Evolutionary conservation across 2,329 filamentous ascomycete genomes (phyloP).

Genomic region (Geosmithia putterillii): DNA sequence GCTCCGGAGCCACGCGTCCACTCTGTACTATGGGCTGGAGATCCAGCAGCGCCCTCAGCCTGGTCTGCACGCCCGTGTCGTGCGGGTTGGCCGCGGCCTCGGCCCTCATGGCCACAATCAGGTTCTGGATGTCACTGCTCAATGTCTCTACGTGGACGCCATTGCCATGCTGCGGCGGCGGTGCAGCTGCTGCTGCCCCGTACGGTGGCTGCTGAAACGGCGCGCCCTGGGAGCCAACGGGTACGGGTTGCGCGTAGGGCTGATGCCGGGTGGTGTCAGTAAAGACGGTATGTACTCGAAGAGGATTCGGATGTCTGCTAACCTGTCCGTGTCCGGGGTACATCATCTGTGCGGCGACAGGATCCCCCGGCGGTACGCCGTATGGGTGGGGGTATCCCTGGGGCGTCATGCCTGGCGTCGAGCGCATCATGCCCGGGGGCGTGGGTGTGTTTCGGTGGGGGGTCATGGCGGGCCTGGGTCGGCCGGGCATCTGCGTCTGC

Average conservation of each 20-base stretch:
- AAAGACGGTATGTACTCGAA: background rate
- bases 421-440: constrained; percentile 39
- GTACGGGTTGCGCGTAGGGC: constrained; percentile 18
- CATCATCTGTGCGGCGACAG: constrained; percentile 9
- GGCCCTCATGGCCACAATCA: constrained; percentile 61
- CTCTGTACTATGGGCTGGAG: constrained; percentile 63
- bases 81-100: constrained; percentile 66
- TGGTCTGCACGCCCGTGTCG: constrained; percentile 64
- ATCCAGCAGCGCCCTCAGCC: constrained; percentile 74
- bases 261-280: background rate
- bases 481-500: constrained; percentile 31
- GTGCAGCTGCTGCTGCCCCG: constrained; percentile 8
- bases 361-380: constrained; percentile 5
- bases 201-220: constrained; percentile 25
- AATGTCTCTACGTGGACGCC: constrained; percentile 59
- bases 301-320: constrained; percentile 3
- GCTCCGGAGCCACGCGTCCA: constrained; percentile 66
- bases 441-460: constrained; percentile 64
- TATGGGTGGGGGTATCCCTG: constrained; percentile 16
- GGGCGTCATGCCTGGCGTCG: constrained; percentile 4
- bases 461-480: constrained; percentile 31
- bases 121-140: constrained; percentile 68
- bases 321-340: constrained; percentile 16
- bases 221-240: constrained; percentile 18
- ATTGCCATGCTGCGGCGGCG: no score